Conservation (phyloP, 306 rosid genomes). For the Vicia sativa region DNA sequence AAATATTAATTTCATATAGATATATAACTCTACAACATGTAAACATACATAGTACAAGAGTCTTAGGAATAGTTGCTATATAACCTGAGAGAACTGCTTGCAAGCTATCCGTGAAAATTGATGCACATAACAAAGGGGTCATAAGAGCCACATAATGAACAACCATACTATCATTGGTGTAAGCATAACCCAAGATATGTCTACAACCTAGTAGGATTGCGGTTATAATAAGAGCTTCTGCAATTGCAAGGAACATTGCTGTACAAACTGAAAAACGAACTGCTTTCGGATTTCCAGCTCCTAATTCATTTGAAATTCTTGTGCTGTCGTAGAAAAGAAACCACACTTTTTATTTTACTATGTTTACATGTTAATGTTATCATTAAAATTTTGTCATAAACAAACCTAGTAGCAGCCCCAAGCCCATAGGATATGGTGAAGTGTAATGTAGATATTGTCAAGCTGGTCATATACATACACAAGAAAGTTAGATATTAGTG, state of each 20-base stretch:
- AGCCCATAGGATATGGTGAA: conserved; percentile 64
- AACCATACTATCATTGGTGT: conserved; percentile 40
- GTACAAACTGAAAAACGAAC: conserved; percentile 33
- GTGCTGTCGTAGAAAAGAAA: conserved; percentile 36
- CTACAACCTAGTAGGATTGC: conserved; percentile 31
- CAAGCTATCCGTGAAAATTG: conserved; percentile 46
- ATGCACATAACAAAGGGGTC: conserved; percentile 46
- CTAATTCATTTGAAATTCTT: conserved; percentile 52
- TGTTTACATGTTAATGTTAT: neutral
- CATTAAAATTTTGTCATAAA: neutral
- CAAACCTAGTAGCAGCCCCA: conserved; percentile 67
- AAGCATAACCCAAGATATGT: conserved; percentile 46
- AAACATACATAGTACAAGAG: neutral
- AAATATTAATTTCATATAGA: neutral
- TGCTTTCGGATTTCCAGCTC: conserved; percentile 51
- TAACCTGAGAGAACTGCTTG: conserved; percentile 53
- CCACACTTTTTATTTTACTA: conserved; percentile 3
- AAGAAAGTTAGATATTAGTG: neutral
- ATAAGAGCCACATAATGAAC: conserved; percentile 37
- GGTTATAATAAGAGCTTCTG: conserved; percentile 40
- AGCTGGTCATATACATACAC: conserved; percentile 40
- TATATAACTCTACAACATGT: neutral
- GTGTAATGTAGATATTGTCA: conserved; percentile 64
- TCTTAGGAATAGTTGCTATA: neutral
- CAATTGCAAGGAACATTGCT: conserved; percentile 32